A percentile compares a stretch with the other conserved stretches of the same genome.
Evolutionary conservation across 192 early-diverging fungal species (phyloP).

Genomic region (Backusella sp.): DNA sequence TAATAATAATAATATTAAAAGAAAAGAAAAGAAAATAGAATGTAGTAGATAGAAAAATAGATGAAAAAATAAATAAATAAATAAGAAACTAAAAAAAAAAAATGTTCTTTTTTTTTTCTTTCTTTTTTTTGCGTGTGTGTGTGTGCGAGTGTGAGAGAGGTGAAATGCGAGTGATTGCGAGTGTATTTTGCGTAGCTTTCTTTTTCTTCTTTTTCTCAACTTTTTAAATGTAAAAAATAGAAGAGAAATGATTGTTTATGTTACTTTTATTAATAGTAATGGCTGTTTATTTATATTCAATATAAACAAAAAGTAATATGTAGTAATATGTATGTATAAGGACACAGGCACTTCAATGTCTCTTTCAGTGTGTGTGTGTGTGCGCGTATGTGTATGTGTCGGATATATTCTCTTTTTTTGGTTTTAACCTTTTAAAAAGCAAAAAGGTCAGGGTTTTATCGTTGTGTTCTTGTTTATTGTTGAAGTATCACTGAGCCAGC

Average conservation of each 20-base stretch:
- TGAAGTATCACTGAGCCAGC: not conserved
- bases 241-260: not conserved
- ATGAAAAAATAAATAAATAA: too few species aligned
- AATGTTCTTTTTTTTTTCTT: not conserved
- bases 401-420: not conserved
- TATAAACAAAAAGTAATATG: not conserved
- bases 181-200: not conserved
- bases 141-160: not conserved
- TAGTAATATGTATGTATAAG: not conserved
- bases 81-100: too few species aligned
- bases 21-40: too few species aligned
- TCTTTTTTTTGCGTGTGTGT: not conserved
- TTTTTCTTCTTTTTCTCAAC: not conserved
- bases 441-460: conserved; percentile 6
- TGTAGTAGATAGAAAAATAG: too few species aligned
- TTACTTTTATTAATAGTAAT: not conserved
- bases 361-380: not conserved
- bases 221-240: not conserved
- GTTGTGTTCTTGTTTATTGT: not conserved
- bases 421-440: not conserved
- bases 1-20: too few species aligned
- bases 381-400: not conserved
- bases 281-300: not conserved
- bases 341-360: not conserved
- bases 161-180: not conserved